Base-by-base conservation (phyloP, 202 grass and related monocot species). In the Schoenoplectus triqueter region DNA sequence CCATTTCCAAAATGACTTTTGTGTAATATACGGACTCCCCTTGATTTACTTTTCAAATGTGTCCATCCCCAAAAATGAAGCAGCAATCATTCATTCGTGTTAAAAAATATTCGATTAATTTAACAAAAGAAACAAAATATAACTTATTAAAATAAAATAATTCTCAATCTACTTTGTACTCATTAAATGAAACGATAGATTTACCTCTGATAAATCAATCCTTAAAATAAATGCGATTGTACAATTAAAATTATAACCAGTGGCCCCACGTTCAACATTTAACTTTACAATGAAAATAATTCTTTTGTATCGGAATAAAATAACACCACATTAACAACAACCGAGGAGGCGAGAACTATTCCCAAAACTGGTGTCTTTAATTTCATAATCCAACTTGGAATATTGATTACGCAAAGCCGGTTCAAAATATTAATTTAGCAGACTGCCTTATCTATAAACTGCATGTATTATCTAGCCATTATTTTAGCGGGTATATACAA, bases 371-470 rank as follows among this genome's bases (percentile, higher is more conserved):
- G 19, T 74, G n/a, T 20, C 42, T 54, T 49, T 21, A 0, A 74
- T 74, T 74, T 74, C 71, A 52, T 74, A 76, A 76, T 76, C 72
- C 72, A 76, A 56, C 49, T 76, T 76, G 72, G 20, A 5, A 75
- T 50, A 19, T 6, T 75, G 4, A 31, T 54, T 50, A 22, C 20
- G 20, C 0, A 75, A 54, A 75, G 19, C 15, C 39, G 31, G 10
- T 6, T 52, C 0, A 3, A 68, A 68, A 47, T 47, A 19, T 62
- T 62, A 6, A 62, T 62, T 31, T 31, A 31, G 3, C 59, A 62
- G n/a, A 62, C 59, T 62, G 59, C 59, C 59, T 62, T 62, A 62
- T 62, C 11, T 59, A 14, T 60, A 60, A 6, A 6, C 59, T 62
- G 1, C 17, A 52, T 73, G n/a, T 73, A 73, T 51, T 73, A 46